Evolutionary conservation across 805 yeast species (phyloP), one percentile per base, ranked within the genome.

Genomic region (Peterozyma toletana): DNA sequence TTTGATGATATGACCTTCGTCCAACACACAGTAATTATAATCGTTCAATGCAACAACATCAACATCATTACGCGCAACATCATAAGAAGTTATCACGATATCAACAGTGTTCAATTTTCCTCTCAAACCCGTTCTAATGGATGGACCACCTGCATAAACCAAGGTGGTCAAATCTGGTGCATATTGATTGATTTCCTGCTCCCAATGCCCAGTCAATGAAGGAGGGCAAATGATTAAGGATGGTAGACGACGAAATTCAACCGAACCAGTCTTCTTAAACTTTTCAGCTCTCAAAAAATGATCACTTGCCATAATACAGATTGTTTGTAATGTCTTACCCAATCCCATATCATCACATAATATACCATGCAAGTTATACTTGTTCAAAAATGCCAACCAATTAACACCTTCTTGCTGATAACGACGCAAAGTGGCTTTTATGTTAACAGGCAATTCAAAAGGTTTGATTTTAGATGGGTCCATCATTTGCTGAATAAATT

Each of bases 331-430:
- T 0, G 99, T 93, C 60, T 93, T 93, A 42, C 99, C 99, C 30
- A 93, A 72, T 6, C 99, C 99, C 99, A 93, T 93, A 78, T 93
- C 99, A 61, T 93, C 99, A 78, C 99, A 93, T 40, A 93, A 70
- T 56, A 93, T 91, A 43, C 99, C 99, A 66, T 93, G 99, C 42
- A 93, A 68, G 61, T 91, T 96, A 59, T 93, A 93, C 56, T 86
- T 86, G 66, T 93, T 93, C 56, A 93, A 73, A 58, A 93, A 93
- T 9, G 96, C 96, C 43, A 93, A 71, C 99, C 99, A 93, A 60
- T 91, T 93, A 34, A 93, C 95, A 63, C 99, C 99, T 48, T 93
- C 98, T 60, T 93, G 98, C 66, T 93, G 99, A 59, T 93, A 93
- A 50, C 86, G 85, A 59, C 99, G 78, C 50, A 93, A 71, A 1